Evolutionary conservation across 2,329 filamentous ascomycete genomes (phyloP).

Genomic region (Phoma herbarum): DNA sequence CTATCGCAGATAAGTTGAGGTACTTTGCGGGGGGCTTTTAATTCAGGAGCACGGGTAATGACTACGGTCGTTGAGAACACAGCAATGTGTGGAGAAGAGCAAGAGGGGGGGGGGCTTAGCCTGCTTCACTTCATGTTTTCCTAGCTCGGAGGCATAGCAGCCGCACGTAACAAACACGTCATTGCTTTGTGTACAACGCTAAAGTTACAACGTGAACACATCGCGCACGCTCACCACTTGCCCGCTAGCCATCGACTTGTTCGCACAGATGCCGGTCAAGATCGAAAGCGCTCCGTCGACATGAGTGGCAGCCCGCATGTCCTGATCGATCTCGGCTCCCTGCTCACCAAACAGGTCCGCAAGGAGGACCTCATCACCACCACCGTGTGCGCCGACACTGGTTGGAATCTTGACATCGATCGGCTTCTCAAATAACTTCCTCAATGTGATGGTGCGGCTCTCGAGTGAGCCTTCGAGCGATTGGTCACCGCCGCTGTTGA

Average conservation of each 20-base stretch:
- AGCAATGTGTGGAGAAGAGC: too few relatives aligned
- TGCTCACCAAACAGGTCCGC: conserved; percentile 66
- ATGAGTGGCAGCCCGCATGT: conserved; percentile 65
- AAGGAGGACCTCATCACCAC: conserved; percentile 66
- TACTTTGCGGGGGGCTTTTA: too few relatives aligned
- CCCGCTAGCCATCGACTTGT: conserved; percentile 65
- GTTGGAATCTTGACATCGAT: conserved; percentile 63
- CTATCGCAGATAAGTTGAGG: too few relatives aligned
- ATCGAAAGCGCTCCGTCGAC: conserved; percentile 68
- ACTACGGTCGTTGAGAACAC: too few relatives aligned
- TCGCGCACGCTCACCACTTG: conserved; percentile 66
- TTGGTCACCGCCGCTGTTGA: conserved; percentile 67
- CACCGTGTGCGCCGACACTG: conserved; percentile 66
- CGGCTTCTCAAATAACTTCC: conserved; percentile 66
- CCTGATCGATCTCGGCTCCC: conserved; percentile 56
- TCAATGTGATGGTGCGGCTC: conserved; percentile 58
- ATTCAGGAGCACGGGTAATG: too few relatives aligned
- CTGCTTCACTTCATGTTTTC: too few relatives aligned
- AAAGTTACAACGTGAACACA: conserved; percentile 26
- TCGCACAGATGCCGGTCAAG: conserved; percentile 67
- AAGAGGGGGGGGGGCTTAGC: too few relatives aligned
- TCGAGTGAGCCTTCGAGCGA: conserved; percentile 64
- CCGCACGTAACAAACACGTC: too few relatives aligned
- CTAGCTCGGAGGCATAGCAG: too few relatives aligned
- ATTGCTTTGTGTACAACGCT: too few relatives aligned